These are phyloP conservation scores for Bisporella sp. DNA, from an alignment of 2,329 filamentous ascomycete species.

Conservation along the genomic window DNA sequence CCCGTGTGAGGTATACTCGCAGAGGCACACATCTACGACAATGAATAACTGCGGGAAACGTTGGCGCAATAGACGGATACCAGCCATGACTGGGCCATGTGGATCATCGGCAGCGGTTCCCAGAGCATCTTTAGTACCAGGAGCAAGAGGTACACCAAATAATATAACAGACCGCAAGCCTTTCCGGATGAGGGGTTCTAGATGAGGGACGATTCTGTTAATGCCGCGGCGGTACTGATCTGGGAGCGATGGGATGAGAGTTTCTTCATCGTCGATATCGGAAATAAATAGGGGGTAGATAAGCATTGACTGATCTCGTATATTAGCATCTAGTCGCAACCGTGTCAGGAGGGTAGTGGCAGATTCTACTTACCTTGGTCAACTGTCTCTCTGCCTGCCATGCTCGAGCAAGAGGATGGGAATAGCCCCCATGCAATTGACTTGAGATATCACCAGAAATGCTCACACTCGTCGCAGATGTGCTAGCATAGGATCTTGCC, in stretches of 20 bases:
- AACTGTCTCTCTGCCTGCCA: conserved; percentile 83
- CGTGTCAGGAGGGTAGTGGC: background rate
- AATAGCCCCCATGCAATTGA: conserved; percentile 77
- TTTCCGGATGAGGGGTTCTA: conserved; percentile 81
- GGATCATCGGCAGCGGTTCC: conserved; percentile 92
- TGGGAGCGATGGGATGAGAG: conserved; percentile 81
- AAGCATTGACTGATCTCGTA: conserved; percentile 72
- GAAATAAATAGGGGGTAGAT: conserved; percentile 97
- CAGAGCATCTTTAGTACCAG: conserved; percentile 79
- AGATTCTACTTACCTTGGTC: conserved; percentile 58
- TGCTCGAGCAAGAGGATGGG: conserved; percentile 68
- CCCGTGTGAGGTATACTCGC: conserved; percentile 96
- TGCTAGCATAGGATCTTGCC: conserved; percentile 60
- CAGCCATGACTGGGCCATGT: conserved; percentile 80
- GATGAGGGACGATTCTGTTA: conserved; percentile 77
- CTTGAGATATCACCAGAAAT: conserved; percentile 71
- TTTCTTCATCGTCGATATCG: conserved; percentile 88
- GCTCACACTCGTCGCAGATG: conserved; percentile 61
- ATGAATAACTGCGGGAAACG: conserved; percentile 89
- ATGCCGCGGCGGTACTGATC: conserved; percentile 84
- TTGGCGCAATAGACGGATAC: conserved; percentile 76
- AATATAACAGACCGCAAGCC: conserved; percentile 90
- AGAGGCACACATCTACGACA: conserved; percentile 88
- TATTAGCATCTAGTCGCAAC: conserved; percentile 9
- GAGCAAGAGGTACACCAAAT: conserved; percentile 83